Evolutionary conservation across 306 rosid species (phyloP).

Genomic region (Abrus precatorius): DNA sequence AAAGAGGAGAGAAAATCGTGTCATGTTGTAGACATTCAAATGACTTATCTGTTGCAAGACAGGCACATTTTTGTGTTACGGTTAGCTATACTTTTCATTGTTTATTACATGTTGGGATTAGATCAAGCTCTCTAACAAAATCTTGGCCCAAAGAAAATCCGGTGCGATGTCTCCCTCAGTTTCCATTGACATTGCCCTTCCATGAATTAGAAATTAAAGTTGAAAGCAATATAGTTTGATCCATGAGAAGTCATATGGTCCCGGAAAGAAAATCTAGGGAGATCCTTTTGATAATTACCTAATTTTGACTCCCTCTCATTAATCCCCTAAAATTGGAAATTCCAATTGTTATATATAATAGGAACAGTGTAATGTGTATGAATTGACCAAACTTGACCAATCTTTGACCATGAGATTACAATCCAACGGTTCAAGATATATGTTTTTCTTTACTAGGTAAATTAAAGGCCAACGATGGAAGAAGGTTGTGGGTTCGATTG

Average conservation of each 20-base stretch:
- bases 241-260: constrained; percentile 47
- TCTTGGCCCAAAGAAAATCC: constrained; percentile 55
- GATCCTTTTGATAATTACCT: constrained; percentile 64
- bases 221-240: constrained; percentile 40
- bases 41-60: constrained; percentile 29
- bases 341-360: not conserved
- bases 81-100: constrained; percentile 44
- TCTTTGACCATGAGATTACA: constrained; percentile 51
- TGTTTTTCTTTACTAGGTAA: too few relatives aligned
- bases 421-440: constrained; percentile 55
- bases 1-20: constrained; percentile 30
- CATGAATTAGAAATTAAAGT: constrained; percentile 46
- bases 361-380: not conserved
- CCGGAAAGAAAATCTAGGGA: constrained; percentile 56
- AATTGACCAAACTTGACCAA: constrained; percentile 61
- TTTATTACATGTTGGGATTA: constrained; percentile 49
- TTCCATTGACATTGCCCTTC: constrained; percentile 45
- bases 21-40: constrained; percentile 14
- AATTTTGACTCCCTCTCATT: constrained; percentile 50
- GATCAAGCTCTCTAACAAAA: constrained; percentile 51
- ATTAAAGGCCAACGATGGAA: constrained; percentile 36
- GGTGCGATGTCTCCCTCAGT: constrained; percentile 60
- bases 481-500: constrained; percentile 46
- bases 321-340: constrained; percentile 21
- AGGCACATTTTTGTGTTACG: constrained; percentile 30